These are phyloP conservation scores for Aspergillus heteromorphus DNA, from an alignment of 495 filamentous ascomycete genomes.

Conservation along the genomic window DNA sequence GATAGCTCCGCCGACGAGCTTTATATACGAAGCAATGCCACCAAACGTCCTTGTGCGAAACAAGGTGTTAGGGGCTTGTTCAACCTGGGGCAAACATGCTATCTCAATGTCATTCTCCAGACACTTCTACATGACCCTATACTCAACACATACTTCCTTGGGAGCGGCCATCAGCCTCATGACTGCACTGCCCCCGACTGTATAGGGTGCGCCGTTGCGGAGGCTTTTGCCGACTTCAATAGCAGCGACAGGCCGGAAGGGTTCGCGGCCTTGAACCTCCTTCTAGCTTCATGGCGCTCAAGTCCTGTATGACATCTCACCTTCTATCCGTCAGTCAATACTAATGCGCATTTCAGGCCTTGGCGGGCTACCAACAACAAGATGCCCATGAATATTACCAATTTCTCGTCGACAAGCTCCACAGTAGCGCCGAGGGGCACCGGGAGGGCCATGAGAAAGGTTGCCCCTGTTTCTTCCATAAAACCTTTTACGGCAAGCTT, in stretches of 20 bases:
- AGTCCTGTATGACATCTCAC: conserved; percentile 42
- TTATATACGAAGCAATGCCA: conserved; percentile 40
- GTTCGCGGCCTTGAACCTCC: conserved; percentile 75
- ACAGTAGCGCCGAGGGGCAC: conserved; percentile 42
- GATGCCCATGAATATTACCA: conserved; percentile 95
- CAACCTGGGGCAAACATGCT: conserved; percentile 92
- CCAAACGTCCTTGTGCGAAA: conserved; percentile 39
- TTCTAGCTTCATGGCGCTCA: conserved; percentile 73
- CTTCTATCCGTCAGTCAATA: background rate
- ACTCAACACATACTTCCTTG: conserved; percentile 78
- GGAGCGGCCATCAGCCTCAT: conserved; percentile 68
- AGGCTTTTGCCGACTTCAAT: conserved; percentile 89
- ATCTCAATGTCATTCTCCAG: conserved; percentile 87
- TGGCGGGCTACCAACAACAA: conserved; percentile 88
- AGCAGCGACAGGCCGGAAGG: conserved; percentile 73
- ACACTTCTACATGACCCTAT: conserved; percentile 83
- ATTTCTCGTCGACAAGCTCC: conserved; percentile 82
- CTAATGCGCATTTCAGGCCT: conserved; percentile 47
- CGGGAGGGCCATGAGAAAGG: conserved; percentile 50
- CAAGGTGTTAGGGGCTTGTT: conserved; percentile 75
- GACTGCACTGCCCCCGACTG: conserved; percentile 66
- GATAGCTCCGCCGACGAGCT: conserved; percentile 33
- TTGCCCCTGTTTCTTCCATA: conserved; percentile 84
- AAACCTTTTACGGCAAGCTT: conserved; percentile 81
- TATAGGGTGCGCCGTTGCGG: conserved; percentile 80